Evolutionary conservation across 2,329 filamentous ascomycete genomes (phyloP), one percentile per base, ranked within the genome.

Genomic region (Colletotrichum orchidophilum): DNA sequence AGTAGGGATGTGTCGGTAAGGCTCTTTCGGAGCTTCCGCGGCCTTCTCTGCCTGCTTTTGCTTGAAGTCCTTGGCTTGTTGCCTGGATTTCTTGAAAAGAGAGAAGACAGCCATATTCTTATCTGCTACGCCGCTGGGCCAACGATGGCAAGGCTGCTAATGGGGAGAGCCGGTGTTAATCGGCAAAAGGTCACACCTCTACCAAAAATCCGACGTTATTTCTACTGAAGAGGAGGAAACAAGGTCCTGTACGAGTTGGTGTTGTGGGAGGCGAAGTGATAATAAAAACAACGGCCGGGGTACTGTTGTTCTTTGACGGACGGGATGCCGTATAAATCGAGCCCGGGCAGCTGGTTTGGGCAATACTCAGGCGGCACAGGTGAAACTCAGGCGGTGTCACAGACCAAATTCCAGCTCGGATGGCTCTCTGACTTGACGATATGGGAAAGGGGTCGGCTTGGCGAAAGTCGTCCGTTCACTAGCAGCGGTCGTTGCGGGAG

Each of bases 1-100:
- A 15, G 83, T 90, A n/a, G 89, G 88, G 24, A 90, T 79, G 76
- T 92, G 90, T 63, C 82, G 86, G 79, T 92, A 91, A 13, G 86
- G 83, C n/a, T 80, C 73, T 63, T 83, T 83, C 3, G 73, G 52
- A 6, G 63, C 46, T 72, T 85, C 83, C 52, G 80, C 77, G 62
- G 84, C 80, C 74, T 86, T 84, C 74, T 86, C 85, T 52, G 80
- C 83, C 70, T 83, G 77, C 75, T 87, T 86, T 53, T 83, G 81
- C 49, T 83, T 87, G 70, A 86, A 82, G 60, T 89, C 85, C 77
- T 90, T 89, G 73, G 87, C 86, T 63, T 87, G 85, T 76, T 88
- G 84, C 70, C 86, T 85, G 73, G 85, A 85, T 73, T 81, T 82
- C 76, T 81, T 86, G 76, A 91, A 83, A 66, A 85, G 82, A 5